Base-by-base conservation (phyloP, 1,284 basidiomycete genomes). In the Tylopilus sp. region DNA sequence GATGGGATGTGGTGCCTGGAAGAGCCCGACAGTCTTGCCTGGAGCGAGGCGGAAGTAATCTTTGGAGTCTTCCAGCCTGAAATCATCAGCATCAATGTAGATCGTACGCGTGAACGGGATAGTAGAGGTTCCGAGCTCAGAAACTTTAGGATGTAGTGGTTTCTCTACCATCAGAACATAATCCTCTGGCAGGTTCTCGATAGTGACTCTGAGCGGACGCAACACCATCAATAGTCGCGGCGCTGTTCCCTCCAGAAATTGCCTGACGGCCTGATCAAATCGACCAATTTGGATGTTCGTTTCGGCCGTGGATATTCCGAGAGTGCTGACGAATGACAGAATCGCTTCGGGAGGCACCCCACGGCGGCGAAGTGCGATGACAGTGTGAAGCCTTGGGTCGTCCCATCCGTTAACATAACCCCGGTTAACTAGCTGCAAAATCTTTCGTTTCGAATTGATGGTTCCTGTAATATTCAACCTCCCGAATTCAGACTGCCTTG, bases 11-110 rank as follows among this genome's bases (percentile, higher is more conserved):
- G 95, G 94, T n/a, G 89, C 94, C 72, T 96, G 90, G 79, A 98
- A 95, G 29, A 99, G 78, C 25, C 97, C 97, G 40, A 99, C 96
- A 0, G 92, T 93, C 78, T 98, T 98, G 41, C 94, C 94, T 4
- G 97, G 97, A 4, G 95, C 94, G 39, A 99, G 84, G 22, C 97
- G 88, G 85, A 97, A 99, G 76, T 98, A 99, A 70, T 99, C 96
- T 60, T 89, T 87, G 19, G 92, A 92, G 67, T 97, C 95, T 62
- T 90, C 84, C 26, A 88, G 74, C 49, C 96, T 82, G 82, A 99
- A 99, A 74, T 99, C 97, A 56, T 96, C 92, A 26, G 80, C 76
- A 60, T 99, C 96, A 66, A 99, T 98, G 75, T 92, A 99, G 53
- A 99, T 79, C 17, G 85, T 88, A 42, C 88, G 86, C 14, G 95